Evolutionary conservation across 768 basidiomycete species (phyloP).

Genomic region (Auricularia sp.): DNA sequence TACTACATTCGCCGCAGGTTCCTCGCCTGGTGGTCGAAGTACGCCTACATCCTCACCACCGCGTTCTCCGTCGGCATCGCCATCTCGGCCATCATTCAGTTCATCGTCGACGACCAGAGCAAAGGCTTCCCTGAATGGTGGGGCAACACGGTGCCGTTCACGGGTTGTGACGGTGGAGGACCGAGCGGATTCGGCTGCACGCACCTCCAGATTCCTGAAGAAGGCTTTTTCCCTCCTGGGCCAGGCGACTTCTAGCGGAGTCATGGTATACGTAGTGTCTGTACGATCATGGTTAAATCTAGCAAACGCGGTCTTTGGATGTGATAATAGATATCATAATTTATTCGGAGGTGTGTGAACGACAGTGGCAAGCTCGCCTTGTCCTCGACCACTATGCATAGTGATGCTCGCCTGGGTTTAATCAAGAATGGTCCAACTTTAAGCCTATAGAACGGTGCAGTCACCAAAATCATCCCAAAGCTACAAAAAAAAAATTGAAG

Average conservation of each 20-base stretch:
- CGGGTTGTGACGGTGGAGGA: not conserved
- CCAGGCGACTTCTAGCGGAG: not conserved
- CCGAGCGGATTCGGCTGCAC: not conserved
- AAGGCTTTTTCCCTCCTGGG: not conserved
- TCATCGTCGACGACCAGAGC: conserved; percentile 15
- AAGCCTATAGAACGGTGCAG: too few relatives aligned
- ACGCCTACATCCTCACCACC: conserved; percentile 17
- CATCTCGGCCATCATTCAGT: conserved; percentile 21
- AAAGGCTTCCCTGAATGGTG: conserved; percentile 3
- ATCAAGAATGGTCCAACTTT: too few relatives aligned
- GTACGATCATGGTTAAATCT: too few relatives aligned
- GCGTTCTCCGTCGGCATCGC: conserved; percentile 21
- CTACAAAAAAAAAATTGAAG: too few relatives aligned
- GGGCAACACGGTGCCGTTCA: not conserved
- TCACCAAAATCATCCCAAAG: too few relatives aligned
- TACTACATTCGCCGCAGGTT: conserved; percentile 5
- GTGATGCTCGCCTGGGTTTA: too few relatives aligned
- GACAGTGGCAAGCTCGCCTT: too few relatives aligned
- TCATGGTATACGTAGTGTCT: too few relatives aligned
- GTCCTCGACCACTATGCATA: too few relatives aligned
- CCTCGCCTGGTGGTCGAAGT: conserved; percentile 8
- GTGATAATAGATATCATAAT: too few relatives aligned
- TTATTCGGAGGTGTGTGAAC: too few relatives aligned
- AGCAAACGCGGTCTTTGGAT: too few relatives aligned
- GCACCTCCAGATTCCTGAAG: not conserved